Evolutionary conservation across 2,329 filamentous ascomycete species (phyloP).

Genomic region (Huntiella bhutanensis): DNA sequence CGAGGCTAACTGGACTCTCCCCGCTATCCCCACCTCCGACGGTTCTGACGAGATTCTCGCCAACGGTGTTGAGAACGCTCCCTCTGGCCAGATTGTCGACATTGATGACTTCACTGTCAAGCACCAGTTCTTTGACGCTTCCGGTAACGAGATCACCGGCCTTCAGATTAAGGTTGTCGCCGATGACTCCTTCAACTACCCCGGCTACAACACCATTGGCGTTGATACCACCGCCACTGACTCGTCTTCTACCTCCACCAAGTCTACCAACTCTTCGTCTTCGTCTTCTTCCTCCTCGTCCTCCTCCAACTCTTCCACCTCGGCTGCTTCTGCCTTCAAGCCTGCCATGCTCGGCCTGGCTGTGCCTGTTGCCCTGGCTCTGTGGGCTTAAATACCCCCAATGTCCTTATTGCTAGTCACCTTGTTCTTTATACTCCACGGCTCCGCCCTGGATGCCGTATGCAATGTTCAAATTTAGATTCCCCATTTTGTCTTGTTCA

Average conservation of each 20-base stretch:
- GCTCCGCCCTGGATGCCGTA: too few relatives aligned
- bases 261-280: neutral
- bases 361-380: slow-evolving; percentile 10
- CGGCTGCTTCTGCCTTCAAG: slow-evolving; percentile 10
- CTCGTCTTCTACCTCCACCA: slow-evolving; percentile 3
- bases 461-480: neutral
- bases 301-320: slow-evolving; percentile 3
- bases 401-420: too few relatives aligned
- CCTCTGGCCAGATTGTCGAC: slow-evolving; percentile 47
- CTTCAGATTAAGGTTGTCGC: slow-evolving; percentile 29
- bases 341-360: slow-evolving; percentile 11
- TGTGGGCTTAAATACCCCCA: slow-evolving; percentile 6
- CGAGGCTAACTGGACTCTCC: slow-evolving; percentile 62
- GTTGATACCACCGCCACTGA: slow-evolving; percentile 9
- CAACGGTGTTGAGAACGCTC: slow-evolving; percentile 49
- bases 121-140: slow-evolving; percentile 22
- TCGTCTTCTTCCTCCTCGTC: slow-evolving; percentile 4
- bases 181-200: slow-evolving; percentile 27
- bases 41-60: slow-evolving; percentile 56
- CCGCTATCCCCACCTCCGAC: slow-evolving; percentile 34
- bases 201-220: slow-evolving; percentile 23
- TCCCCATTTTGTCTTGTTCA: neutral
- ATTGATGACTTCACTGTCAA: slow-evolving; percentile 44
- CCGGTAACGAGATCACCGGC: slow-evolving; percentile 23
- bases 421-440: too few relatives aligned